A percentile compares a stretch with the other conserved stretches of the same genome.
Evolutionary conservation across 495 filamentous ascomycete genomes (phyloP).

Genomic region (Letharia columbiana): DNA sequence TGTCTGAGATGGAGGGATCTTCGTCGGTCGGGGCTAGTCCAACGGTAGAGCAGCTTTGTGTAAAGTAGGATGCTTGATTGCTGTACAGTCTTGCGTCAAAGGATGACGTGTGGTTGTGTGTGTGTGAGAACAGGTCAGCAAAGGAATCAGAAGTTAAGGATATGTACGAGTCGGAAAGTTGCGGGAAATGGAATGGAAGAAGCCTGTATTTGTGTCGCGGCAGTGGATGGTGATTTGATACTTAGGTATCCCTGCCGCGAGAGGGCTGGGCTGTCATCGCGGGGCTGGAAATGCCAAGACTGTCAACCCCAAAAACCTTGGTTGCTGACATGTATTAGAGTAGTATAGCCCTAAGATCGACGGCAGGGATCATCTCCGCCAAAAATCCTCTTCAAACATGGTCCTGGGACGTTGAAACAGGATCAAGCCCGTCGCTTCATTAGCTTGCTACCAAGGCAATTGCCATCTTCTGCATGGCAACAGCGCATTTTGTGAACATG

Average conservation of each 20-base stretch:
- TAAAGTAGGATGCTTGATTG: not conserved
- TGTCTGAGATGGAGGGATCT: not conserved
- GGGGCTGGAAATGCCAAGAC: conserved; percentile 6
- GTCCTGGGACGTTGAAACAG: not conserved
- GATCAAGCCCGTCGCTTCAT: not conserved
- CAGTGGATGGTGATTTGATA: not conserved
- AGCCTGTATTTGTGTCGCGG: not conserved
- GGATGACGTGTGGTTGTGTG: not conserved
- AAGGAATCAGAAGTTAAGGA: not conserved
- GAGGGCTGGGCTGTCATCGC: not conserved
- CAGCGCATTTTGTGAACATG: not conserved
- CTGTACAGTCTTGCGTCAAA: not conserved
- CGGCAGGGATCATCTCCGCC: not conserved
- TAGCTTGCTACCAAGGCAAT: not conserved
- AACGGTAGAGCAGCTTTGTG: not conserved
- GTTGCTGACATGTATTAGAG: no score
- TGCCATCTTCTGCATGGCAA: not conserved
- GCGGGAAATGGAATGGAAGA: not conserved
- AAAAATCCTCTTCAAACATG: not conserved
- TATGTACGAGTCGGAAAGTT: not conserved
- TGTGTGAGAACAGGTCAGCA: not conserved
- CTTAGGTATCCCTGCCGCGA: not conserved
- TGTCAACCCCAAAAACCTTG: not conserved
- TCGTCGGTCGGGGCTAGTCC: not conserved
- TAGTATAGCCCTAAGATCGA: not conserved